Evolutionary conservation across 2,329 filamentous ascomycete genomes (phyloP).

Genomic region (Alternaria hordeiaustralica): DNA sequence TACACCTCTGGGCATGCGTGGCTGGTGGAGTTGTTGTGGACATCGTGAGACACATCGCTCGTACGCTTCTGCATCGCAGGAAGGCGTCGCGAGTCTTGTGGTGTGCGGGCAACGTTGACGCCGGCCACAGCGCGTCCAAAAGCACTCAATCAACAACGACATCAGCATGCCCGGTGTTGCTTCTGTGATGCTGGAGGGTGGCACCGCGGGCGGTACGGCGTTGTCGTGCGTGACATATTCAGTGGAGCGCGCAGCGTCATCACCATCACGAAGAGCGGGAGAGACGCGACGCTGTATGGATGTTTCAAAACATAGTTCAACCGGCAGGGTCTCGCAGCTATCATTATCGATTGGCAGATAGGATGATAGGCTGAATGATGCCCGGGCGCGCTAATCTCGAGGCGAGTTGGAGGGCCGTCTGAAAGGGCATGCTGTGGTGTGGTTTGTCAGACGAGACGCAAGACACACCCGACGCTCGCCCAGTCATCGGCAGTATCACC

Average conservation of each 20-base stretch:
- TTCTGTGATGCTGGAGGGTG: constrained; percentile 31
- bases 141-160: constrained; percentile 14
- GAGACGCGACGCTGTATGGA: constrained; percentile 30
- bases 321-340: constrained; percentile 41
- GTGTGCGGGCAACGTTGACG: constrained; percentile 18
- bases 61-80: constrained; percentile 14
- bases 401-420: constrained; percentile 17
- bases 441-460: constrained; percentile 34
- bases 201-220: constrained; percentile 39
- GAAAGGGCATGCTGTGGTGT: constrained; percentile 18
- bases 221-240: constrained; percentile 32
- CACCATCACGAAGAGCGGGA: constrained; percentile 29
- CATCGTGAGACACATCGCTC: constrained; percentile 20
- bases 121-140: constrained; percentile 28
- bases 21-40: constrained; percentile 10
- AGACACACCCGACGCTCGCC: constrained; percentile 2
- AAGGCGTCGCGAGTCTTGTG: constrained; percentile 21
- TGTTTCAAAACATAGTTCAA: constrained; percentile 46
- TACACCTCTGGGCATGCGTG: constrained; percentile 11
- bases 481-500: constrained; percentile 14
- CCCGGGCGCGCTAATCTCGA: constrained; percentile 30
- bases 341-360: constrained; percentile 48
- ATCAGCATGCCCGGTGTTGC: constrained; percentile 21
- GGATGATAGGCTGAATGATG: constrained; percentile 40
- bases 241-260: constrained; percentile 24